Evolutionary conservation across 768 basidiomycete genomes (phyloP).

Genomic region (Hirschioporus abietinus): DNA sequence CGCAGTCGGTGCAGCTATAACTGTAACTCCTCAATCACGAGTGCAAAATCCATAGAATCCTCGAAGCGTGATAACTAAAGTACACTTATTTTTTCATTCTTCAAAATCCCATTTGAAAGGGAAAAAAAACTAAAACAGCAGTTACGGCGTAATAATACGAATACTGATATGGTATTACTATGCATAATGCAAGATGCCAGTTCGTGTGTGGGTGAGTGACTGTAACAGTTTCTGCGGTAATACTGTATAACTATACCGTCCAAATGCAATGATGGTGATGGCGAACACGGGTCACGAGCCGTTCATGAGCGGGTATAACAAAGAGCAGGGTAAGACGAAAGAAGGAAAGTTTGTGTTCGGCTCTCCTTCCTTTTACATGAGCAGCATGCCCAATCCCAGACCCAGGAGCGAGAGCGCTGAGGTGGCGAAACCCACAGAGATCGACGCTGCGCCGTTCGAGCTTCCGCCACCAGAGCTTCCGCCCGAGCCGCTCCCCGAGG

Average conservation of each 20-base stretch:
- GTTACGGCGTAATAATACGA: too few species aligned
- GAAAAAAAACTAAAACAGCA: too few species aligned
- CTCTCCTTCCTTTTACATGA: neutral
- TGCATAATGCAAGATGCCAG: too few species aligned
- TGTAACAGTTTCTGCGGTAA: too few species aligned
- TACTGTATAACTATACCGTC: neutral
- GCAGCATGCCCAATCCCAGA: neutral
- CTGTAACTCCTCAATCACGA: too few species aligned
- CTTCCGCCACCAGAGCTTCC: neutral
- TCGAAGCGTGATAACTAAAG: too few species aligned
- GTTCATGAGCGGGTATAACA: neutral
- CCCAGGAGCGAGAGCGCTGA: neutral
- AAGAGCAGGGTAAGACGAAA: neutral
- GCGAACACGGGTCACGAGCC: neutral
- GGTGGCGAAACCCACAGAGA: neutral
- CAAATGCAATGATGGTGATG: neutral
- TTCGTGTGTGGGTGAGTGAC: too few species aligned
- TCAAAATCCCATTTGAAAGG: too few species aligned
- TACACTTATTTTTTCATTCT: too few species aligned
- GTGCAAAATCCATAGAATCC: too few species aligned
- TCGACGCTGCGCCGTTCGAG: neutral
- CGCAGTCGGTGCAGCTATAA: too few species aligned
- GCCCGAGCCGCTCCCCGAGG: neutral
- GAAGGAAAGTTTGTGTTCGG: neutral
- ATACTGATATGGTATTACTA: too few species aligned